Conservation (phyloP, 1,139 yeast species). For the Nakaseomyces kungkrabaensis region DNA sequence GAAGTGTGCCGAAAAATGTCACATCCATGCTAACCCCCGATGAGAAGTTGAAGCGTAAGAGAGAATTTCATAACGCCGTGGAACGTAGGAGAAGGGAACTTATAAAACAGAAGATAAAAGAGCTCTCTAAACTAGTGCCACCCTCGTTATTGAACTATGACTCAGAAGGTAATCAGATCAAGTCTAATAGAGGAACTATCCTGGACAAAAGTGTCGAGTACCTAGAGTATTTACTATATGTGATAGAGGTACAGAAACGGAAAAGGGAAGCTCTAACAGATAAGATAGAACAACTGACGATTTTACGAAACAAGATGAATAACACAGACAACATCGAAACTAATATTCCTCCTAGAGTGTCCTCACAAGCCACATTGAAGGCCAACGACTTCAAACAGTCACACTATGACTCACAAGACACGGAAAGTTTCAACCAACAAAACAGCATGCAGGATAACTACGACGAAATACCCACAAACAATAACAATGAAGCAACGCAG, state of each 20-base stretch:
- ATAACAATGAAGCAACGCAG: slow-evolving; percentile 2
- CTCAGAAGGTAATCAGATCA: slow-evolving; percentile 50
- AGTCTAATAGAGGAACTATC: slow-evolving; percentile 64
- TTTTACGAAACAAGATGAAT: slow-evolving; percentile 4
- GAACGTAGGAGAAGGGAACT: slow-evolving; percentile 71
- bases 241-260: slow-evolving; percentile 35
- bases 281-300: slow-evolving; percentile 32
- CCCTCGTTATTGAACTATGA: slow-evolving; percentile 50
- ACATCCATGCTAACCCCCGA: slow-evolving; percentile 44
- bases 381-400: slow-evolving; percentile 4
- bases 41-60: slow-evolving; percentile 55
- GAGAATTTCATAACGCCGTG: slow-evolving; percentile 75
- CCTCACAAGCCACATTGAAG: neutral
- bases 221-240: slow-evolving; percentile 43
- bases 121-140: slow-evolving; percentile 60
- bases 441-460: no score
- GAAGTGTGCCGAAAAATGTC: slow-evolving; percentile 16
- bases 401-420: neutral
- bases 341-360: neutral
- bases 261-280: slow-evolving; percentile 28
- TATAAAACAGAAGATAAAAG: slow-evolving; percentile 67
- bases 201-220: slow-evolving; percentile 62
- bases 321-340: neutral
- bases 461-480: neutral
- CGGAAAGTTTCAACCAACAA: no score